Conservation (phyloP, 495 filamentous ascomycete species). For the Extremus antarcticus region DNA sequence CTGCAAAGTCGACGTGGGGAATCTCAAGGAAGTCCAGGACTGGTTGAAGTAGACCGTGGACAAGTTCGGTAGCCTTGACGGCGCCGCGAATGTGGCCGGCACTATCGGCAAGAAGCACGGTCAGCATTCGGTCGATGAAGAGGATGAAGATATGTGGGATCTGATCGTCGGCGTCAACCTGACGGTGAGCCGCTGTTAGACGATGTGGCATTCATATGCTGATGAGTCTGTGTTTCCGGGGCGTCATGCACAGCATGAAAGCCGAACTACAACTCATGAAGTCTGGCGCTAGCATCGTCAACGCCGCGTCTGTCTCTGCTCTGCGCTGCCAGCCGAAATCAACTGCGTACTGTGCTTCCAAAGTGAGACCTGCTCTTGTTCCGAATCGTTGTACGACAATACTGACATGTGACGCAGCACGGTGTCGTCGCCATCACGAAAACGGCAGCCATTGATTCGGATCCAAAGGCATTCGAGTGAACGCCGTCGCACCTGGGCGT, state of each 20-base stretch:
- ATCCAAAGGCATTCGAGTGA: constrained; percentile 43
- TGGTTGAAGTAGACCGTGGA: constrained; percentile 30
- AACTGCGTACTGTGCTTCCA: constrained; percentile 46
- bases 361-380: constrained; percentile 20
- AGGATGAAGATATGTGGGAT: constrained; percentile 24
- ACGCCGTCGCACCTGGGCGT: constrained; percentile 36
- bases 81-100: constrained; percentile 34
- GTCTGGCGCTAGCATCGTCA: constrained; percentile 39
- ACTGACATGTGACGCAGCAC: constrained; percentile 24
- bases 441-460: constrained; percentile 49
- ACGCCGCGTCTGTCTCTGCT: constrained; percentile 45
- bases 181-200: too few relatives aligned
- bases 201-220: too few relatives aligned
- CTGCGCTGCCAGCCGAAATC: constrained; percentile 38
- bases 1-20: constrained; percentile 26
- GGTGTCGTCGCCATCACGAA: constrained; percentile 49
- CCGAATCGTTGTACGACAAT: neutral
- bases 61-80: constrained; percentile 26
- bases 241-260: constrained; percentile 23
- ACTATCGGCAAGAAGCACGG: constrained; percentile 33
- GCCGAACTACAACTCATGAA: constrained; percentile 17
- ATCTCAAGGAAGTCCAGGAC: constrained; percentile 29
- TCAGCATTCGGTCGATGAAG: constrained; percentile 28
- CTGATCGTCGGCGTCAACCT: constrained; percentile 27
- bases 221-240: too few relatives aligned